These are phyloP conservation scores for Pisolithus marmoratus DNA, from an alignment of 768 basidiomycete species.

Conservation along the genomic window DNA sequence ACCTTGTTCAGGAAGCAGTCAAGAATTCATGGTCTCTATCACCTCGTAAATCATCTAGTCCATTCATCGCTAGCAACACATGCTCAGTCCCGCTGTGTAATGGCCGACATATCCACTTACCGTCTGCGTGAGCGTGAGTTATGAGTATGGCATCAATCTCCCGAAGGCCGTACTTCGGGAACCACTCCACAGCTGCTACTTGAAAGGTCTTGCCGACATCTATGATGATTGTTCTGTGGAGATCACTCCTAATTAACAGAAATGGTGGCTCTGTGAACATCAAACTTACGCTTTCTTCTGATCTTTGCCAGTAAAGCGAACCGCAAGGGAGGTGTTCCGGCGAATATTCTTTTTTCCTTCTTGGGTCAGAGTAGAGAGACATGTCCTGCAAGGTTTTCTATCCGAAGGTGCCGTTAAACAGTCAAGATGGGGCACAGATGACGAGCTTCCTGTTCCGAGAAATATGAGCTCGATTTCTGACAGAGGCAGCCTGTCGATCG, in stretches of 20 bases:
- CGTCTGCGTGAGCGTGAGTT: conserved; percentile 87
- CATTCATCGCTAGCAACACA: conserved; percentile 63
- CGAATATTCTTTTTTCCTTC: conserved; percentile 80
- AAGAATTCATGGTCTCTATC: conserved; percentile 10
- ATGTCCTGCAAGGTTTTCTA: conserved; percentile 51
- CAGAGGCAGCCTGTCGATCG: not conserved
- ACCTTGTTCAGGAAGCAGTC: conserved; percentile 1
- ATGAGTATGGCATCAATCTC: conserved; percentile 71
- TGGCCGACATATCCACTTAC: conserved; percentile 20
- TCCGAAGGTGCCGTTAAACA: conserved; percentile 70
- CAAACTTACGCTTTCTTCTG: conserved; percentile 45
- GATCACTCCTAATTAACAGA: not conserved
- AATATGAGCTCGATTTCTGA: conserved; percentile 62
- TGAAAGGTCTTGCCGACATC: conserved; percentile 86
- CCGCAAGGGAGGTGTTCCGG: conserved; percentile 73
- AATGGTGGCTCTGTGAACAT: conserved; percentile 4
- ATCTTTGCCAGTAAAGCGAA: conserved; percentile 42
- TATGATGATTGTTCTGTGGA: conserved; percentile 64
- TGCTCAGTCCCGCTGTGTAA: conserved; percentile 1
- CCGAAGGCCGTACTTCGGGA: conserved; percentile 70
- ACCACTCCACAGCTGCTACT: conserved; percentile 46
- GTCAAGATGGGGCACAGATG: conserved; percentile 58
- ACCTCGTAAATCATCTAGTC: conserved; percentile 86
- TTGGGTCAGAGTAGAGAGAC: conserved; percentile 58
- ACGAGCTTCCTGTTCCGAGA: conserved; percentile 79